Evolutionary conservation across 202 grass and related monocot genomes (phyloP).

Genomic region (Setaria italica): DNA sequence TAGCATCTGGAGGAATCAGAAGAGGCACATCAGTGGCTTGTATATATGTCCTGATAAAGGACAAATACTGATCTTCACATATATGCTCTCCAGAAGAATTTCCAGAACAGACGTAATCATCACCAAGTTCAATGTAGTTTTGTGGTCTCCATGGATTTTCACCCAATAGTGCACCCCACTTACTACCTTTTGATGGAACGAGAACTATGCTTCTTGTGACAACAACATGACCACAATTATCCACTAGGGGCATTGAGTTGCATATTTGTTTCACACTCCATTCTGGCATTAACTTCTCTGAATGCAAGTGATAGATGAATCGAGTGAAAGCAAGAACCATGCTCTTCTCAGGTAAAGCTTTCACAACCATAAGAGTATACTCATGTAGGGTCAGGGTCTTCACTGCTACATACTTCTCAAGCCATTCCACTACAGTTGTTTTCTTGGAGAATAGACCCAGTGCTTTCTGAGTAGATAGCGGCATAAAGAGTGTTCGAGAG

Average conservation of each 20-base stretch:
- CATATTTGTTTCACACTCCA: slow-evolving; percentile 22
- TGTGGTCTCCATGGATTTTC: slow-evolving; percentile 55
- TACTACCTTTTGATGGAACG: slow-evolving; percentile 52
- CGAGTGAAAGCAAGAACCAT: slow-evolving; percentile 45
- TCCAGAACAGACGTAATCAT: slow-evolving; percentile 38
- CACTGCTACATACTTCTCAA: slow-evolving; percentile 18
- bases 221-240: slow-evolving; percentile 40
- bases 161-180: slow-evolving; percentile 56
- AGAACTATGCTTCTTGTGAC: slow-evolving; percentile 23
- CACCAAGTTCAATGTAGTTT: slow-evolving; percentile 49
- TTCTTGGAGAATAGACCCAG: background rate
- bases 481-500: slow-evolving; percentile 34
- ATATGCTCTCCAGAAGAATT: slow-evolving; percentile 27
- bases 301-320: slow-evolving; percentile 50
- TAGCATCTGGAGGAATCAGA: slow-evolving; percentile 52
- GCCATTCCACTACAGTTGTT: slow-evolving; percentile 36
- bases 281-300: slow-evolving; percentile 31
- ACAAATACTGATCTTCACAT: slow-evolving; percentile 32
- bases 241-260: slow-evolving; percentile 38
- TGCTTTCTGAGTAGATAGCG: slow-evolving; percentile 21
- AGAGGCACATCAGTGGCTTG: slow-evolving; percentile 44
- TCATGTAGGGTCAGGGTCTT: slow-evolving; percentile 23
- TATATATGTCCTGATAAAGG: slow-evolving; percentile 33
- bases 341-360: slow-evolving; percentile 33
- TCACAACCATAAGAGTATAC: slow-evolving; percentile 39